Conservation (phyloP, 352 stramenopile species). For the Phytophthora sp. region DNA sequence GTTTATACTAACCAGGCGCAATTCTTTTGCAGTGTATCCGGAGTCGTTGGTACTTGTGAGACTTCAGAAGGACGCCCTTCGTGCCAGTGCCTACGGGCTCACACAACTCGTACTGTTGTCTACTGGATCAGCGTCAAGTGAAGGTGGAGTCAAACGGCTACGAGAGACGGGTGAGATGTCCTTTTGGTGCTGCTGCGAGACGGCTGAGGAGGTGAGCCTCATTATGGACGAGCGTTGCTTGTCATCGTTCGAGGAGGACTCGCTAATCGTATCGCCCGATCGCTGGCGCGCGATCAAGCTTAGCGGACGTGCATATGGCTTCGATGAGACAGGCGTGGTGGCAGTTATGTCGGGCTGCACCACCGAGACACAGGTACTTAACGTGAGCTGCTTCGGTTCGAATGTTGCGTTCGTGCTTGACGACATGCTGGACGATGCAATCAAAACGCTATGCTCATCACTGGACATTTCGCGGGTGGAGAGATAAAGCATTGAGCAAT, state of each 20-base stretch:
- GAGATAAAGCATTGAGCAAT: constrained; percentile 39
- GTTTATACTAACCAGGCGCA: constrained; percentile 2
- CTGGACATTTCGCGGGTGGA: constrained; percentile 76
- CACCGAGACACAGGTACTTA: constrained; percentile 84
- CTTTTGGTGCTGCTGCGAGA: constrained; percentile 90
- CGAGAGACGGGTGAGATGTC: constrained; percentile 40
- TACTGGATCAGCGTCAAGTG: constrained; percentile 21
- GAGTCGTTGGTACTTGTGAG: constrained; percentile 79
- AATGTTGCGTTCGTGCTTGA: constrained; percentile 87
- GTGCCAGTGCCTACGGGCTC: constrained; percentile 75
- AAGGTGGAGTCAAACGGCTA: constrained; percentile 21
- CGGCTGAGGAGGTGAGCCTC: constrained; percentile 81
- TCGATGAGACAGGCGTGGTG: constrained; percentile 88
- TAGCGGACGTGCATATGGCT: constrained; percentile 78
- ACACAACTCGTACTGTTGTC: constrained; percentile 81
- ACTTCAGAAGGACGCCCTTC: constrained; percentile 76
- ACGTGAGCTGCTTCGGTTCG: constrained; percentile 85
- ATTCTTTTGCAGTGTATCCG: constrained; percentile 60
- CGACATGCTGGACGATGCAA: constrained; percentile 73
- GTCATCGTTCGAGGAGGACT: constrained; percentile 66
- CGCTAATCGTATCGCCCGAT: constrained; percentile 85
- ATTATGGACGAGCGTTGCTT: constrained; percentile 80
- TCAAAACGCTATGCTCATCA: constrained; percentile 68
- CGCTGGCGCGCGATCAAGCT: constrained; percentile 88
- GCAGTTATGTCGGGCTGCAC: constrained; percentile 85